Evolutionary conservation across 176 grass and related monocot species (phyloP).

Genomic region (Sorghum bicolor): Sorghum_bicolor_NCBIv3 NC_012878.2:51220501-51221000

Average conservation of each 20-base stretch:
- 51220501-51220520: not conserved
- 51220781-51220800: not conserved
- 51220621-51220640: conserved; percentile 51
- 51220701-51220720: conserved; percentile 83
- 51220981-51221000: conserved; percentile 53
- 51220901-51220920: conserved; percentile 74
- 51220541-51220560: conserved; percentile 72
- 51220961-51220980: conserved; percentile 66
- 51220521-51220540: conserved; percentile 4
- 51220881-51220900: conserved; percentile 79
- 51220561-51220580: conserved; percentile 71
- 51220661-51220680: not conserved
- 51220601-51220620: conserved; percentile 49
- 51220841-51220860: not conserved
- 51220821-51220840: not conserved
- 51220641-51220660: not conserved
- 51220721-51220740: conserved; percentile 69
- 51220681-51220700: conserved; percentile 3
- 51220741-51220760: conserved; percentile 78
- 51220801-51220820: not conserved
- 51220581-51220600: conserved; percentile 61
- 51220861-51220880: conserved; percentile 70
- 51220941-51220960: conserved; percentile 65
- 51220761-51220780: conserved; percentile 57
- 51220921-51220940: conserved; percentile 72